Evolutionary conservation across 139 green algal species (phyloP), one percentile per base, ranked within the genome.

Genomic region (Chlorella sp.): DNA sequence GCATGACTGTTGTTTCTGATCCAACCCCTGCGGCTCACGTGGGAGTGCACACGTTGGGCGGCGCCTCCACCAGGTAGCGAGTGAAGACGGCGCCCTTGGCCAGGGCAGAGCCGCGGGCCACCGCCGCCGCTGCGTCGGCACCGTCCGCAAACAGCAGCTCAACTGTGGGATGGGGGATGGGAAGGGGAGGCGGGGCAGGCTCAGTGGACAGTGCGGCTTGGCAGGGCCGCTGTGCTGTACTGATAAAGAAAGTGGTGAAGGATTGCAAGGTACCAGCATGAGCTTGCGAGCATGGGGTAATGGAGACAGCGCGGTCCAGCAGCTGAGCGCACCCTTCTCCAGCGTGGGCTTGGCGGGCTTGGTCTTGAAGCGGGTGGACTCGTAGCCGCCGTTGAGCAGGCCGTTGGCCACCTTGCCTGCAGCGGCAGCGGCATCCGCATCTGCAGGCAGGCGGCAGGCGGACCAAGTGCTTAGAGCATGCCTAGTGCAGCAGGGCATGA

Each of bases 1-100:
- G n/a, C n/a, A n/a, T n/a, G n/a, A n/a, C n/a, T n/a, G n/a, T n/a
- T n/a, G n/a, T n/a, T n/a, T n/a, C n/a, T n/a, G n/a, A n/a, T n/a
- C n/a, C n/a, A n/a, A n/a, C n/a, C 44, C 44, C 44, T 9, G 7
- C 44, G 26, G 0, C 71, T 78, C 30, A 80, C 34, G 86, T 91
- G 44, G 97, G 97, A 1, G 95, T 99, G 91, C 95, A 97, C 26
- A 99, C 90, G 87, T 99, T 99, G 74, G 97, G 93, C 0, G 97
- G 97, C 44, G 95, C 92, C 88, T 98, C 96, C 30, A 99, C 96
- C 25, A 99, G 92, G 90, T 98, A 97, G 74, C 95, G 79, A 12
- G 84, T 86, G 26, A 91, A 83, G 34, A 92, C 65, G 39, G 87
- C 91, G 65, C 95, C 94, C 25, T 67, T 83, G 16, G 92, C 95